These are phyloP conservation scores for Didymella lethalis DNA, from an alignment of 2,329 filamentous ascomycete genomes.

Conservation along the genomic window DNA sequence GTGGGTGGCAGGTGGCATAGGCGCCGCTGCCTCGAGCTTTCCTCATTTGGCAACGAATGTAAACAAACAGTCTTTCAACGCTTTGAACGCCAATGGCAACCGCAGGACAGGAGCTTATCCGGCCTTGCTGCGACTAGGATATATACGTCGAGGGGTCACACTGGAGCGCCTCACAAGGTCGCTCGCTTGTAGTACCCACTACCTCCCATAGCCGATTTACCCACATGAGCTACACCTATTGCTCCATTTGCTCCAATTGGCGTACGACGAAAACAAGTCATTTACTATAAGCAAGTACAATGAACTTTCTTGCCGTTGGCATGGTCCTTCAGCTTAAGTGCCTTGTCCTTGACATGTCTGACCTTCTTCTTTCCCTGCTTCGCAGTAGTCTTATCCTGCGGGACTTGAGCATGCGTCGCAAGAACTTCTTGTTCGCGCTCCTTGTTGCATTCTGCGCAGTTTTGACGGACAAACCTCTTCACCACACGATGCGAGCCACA, in stretches of 20 bases:
- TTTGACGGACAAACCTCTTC: background rate
- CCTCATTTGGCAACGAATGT: background rate
- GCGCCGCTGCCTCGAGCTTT: slow-evolving; percentile 2
- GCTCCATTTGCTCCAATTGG: background rate
- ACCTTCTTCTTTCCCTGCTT: background rate
- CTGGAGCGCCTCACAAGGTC: background rate
- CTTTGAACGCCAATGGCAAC: background rate
- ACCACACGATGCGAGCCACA: background rate
- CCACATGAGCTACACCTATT: background rate
- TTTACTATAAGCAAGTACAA: background rate
- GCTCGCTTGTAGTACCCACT: background rate
- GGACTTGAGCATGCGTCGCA: background rate
- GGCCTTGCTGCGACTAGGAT: background rate
- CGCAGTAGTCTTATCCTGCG: background rate
- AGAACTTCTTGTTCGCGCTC: background rate
- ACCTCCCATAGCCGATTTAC: background rate
- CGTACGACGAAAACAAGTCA: background rate
- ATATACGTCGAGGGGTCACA: background rate
- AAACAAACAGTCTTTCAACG: background rate
- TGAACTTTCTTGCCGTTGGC: background rate
- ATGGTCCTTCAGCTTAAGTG: background rate
- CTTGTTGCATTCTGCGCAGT: background rate
- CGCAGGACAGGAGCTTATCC: background rate
- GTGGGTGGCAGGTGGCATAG: background rate
- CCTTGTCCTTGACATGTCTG: background rate